These are phyloP conservation scores for Eucalyptus curtisii DNA, from an alignment of 345 rosid genomes.

Conservation along the genomic window DNA sequence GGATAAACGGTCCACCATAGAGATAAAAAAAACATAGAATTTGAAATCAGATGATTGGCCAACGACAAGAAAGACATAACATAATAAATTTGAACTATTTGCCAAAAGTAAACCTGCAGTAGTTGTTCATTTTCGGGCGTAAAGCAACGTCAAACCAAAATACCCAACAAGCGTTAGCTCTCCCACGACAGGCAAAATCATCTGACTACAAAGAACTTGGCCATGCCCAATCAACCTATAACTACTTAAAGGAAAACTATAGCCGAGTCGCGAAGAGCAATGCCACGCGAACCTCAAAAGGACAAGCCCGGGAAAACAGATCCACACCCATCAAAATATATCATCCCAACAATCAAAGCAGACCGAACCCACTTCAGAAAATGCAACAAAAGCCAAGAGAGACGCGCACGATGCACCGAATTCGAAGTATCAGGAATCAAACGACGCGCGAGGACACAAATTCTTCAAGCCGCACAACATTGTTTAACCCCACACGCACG, in stretches of 20 bases:
- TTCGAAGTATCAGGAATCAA: not conserved
- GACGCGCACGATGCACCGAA: not conserved
- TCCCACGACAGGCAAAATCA: accelerated
- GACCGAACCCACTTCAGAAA: not conserved
- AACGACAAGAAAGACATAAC: not conserved
- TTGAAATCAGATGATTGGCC: not conserved
- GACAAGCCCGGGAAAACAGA: not conserved
- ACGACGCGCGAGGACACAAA: not conserved
- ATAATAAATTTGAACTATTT: not conserved
- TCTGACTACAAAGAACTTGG: accelerated
- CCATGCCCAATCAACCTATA: not conserved
- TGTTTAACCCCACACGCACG: not conserved
- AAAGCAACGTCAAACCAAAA: not conserved
- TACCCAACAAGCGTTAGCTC: too few species aligned
- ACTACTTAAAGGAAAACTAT: not conserved
- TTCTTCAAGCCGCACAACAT: not conserved
- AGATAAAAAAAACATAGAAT: not conserved
- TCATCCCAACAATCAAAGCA: not conserved
- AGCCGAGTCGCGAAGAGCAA: not conserved
- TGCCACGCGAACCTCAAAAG: accelerated
- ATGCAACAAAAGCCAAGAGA: not conserved
- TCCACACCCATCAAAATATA: not conserved
- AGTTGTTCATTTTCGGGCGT: not conserved
- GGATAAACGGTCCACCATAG: not conserved
- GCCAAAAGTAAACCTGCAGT: not conserved